Base-by-base conservation (phyloP, 495 filamentous ascomycete species). In the Penicillium steckii region DNA sequence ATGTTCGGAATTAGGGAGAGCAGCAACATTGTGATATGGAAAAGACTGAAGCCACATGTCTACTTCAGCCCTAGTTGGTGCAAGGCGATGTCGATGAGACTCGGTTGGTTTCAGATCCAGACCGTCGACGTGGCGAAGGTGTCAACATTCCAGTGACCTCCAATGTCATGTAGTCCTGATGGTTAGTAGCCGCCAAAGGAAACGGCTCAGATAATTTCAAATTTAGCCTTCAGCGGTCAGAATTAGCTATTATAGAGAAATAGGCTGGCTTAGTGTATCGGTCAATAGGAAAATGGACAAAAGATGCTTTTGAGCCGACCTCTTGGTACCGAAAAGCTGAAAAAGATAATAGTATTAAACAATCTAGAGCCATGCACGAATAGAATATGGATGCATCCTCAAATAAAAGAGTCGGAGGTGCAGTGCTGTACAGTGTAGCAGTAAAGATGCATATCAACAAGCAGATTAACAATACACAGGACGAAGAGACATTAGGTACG, bases 271-370 rank as follows among this genome's bases (percentile, higher is more conserved):
- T n/a, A n/a, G n/a, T n/a, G n/a, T n/a, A n/a, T n/a, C n/a, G n/a
- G n/a, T n/a, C n/a, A n/a, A n/a, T n/a, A n/a, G n/a, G n/a, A n/a
- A n/a, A n/a, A n/a, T n/a, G n/a, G n/a, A n/a, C n/a, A n/a, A n/a
- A 37, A 37, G 44, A 52, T 53, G 44, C 26, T 43, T 41, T 32
- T 41, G 26, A 46, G n/a, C 32, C 46, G 35, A 55, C 44, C 53
- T 18, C 37, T 47, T 32, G 30, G 35, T 48, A 17, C 41, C 23
- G 53, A 24, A 46, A 55, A 44, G 29, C 8, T 52, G 30, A 61
- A 54, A 25, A 45, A n/a, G n/a, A n/a, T n/a, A n/a, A 64, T 59
- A 66, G 42, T 66, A 66, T 66, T 66, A 66, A 66, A 66, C 57
- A 66, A 51, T 54, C 47, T 66, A 66, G 33, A 60, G 41, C 48